Evolutionary conservation across 75 land plant genomes (phyloP), one percentile per base, ranked within the genome.

Genomic region (Chamaecyparis obtusa): DNA sequence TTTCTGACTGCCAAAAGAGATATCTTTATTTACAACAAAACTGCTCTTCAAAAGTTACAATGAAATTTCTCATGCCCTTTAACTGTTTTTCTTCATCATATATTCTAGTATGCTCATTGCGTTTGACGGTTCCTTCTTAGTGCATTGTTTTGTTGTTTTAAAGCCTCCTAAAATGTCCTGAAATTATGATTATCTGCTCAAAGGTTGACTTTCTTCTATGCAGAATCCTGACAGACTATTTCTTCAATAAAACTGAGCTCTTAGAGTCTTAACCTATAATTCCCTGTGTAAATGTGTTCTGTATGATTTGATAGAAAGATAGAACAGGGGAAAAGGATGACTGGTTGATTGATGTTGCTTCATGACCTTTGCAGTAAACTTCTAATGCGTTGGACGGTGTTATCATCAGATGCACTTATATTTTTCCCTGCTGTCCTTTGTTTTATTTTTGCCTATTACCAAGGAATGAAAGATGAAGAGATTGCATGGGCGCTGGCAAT

Each of bases 381-480:
- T 48, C 86, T 96, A 87, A 96, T 98, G 99, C 96, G 99, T 80
- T 98, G 96, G 99, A 98, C 99, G 76, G 99, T 98, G 44, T 89
- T 98, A 86, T 90, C 92, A 44, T 96, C 99, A 48, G 99, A 98
- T 91, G 84, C 89, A 5, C 83, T 94, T 56, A 83, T 98, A 56
- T 94, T 98, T 86, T 96, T 98, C 90, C 97, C 98, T 17, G 95
- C 97, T 84, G 97, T 92, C 44, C 41, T 98, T 9, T 90, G 49
- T 64, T 98, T 98, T 87, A 88, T 95, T 32, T 51, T 84, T 71
- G 92, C 84, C 3, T 94, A 88, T 87, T 88, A 86, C 69, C 81
- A 43, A 36, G 85, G 84, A 69, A 32, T 39, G n/a, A 86, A 41
- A 1, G 46, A 84, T 82, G 88, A 88, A 84, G 93, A 93, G 2